Conservation (phyloP, 2,329 filamentous ascomycete genomes). For the Aquanectria penicillioides region DNA sequence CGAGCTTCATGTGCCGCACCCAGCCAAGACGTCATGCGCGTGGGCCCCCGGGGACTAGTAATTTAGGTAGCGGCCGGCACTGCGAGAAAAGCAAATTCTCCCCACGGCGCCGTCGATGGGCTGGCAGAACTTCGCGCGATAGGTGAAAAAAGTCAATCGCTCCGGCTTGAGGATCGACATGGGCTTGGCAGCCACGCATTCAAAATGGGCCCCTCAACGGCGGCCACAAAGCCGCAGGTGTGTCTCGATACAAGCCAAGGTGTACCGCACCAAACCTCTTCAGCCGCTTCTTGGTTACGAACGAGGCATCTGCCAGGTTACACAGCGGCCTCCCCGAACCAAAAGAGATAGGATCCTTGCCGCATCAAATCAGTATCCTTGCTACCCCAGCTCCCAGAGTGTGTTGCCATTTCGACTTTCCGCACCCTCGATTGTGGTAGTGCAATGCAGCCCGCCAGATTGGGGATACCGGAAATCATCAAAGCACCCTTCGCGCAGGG, state of each 20-base stretch:
- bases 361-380: constrained; percentile 27
- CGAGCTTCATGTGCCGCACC: constrained; percentile 39
- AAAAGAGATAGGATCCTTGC: constrained; percentile 27
- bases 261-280: not conserved
- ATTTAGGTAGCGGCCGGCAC: constrained; percentile 38
- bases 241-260: constrained; percentile 26
- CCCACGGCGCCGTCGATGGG: constrained; percentile 27
- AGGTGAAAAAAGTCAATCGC: constrained; percentile 40
- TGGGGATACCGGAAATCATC: constrained; percentile 31
- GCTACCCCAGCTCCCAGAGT: constrained; percentile 27
- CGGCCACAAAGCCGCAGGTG: constrained; percentile 25
- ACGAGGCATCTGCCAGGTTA: constrained; percentile 15
- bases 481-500: constrained; percentile 18
- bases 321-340: constrained; percentile 25
- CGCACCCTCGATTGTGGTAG: constrained; percentile 29
- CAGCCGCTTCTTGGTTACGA: constrained; percentile 15
- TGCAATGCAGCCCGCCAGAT: constrained; percentile 39
- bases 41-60: constrained; percentile 37
- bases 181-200: constrained; percentile 30
- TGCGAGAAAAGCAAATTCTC: constrained; percentile 42
- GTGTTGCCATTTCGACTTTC: constrained; percentile 29
- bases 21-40: constrained; percentile 42
- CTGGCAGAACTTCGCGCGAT: constrained; percentile 34
- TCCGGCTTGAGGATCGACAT: constrained; percentile 36
- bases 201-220: constrained; percentile 14